Evolutionary conservation across 805 yeast genomes (phyloP), one percentile per base, ranked within the genome.

Genomic region (Metschnikowia amazonensis): DNA sequence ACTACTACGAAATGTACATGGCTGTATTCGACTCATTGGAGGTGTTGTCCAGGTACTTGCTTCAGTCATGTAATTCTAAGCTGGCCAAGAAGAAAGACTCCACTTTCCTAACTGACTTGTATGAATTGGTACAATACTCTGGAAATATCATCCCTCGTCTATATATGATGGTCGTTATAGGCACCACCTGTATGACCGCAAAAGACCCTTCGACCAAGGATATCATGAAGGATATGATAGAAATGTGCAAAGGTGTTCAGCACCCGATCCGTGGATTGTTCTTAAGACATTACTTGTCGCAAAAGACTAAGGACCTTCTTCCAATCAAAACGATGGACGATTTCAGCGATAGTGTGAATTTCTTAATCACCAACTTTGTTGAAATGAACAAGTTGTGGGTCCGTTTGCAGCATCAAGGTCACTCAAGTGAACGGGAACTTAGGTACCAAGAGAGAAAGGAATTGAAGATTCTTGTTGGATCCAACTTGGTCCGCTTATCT

Each of bases 331-430:
- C 52, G 28, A 56, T 53, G 24, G 60, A 31, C 55, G 79, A 77
- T 53, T 69, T 84, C 40, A 69, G 76, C 39, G 89, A 84, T 51
- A 81, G 90, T 2, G 84, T 89, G 34, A 81, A 82, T 47, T 92
- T 90, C 59, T 78, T 90, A 29, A 75, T 88, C 43, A 80, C 87
- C 16, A 94, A 94, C 63, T 94, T 94, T 63, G 82, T 92, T 46
- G 99, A 94, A 63, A 94, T 94, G 99, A 94, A 94, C 70, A 94
- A 94, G 64, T 73, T 94, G 38, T 94, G 99, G 99, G 98, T 94
- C 3, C 77, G 99, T 42, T 71, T 90, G 53, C 98, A 92, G 66
- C 96, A 90, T 62, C 96, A 89, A 65, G 98, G 98, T 1, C 96
- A 89, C 50, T 79, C 92, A 3, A 77, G 86, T 34, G 97, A 92